These are phyloP conservation scores for Aspergillus udagawae DNA, from an alignment of 2,329 filamentous ascomycete genomes.

Conservation along the genomic window DNA sequence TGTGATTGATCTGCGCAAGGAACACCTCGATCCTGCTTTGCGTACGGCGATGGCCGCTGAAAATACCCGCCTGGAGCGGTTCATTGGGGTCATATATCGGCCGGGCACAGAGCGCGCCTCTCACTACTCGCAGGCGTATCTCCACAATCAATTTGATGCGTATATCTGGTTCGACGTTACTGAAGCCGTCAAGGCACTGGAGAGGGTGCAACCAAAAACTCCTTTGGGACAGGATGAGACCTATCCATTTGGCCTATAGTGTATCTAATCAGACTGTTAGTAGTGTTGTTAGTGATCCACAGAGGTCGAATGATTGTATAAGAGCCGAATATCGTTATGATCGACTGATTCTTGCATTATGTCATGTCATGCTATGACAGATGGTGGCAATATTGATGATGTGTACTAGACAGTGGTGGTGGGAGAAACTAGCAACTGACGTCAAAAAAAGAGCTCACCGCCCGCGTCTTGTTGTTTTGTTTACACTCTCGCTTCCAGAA, in stretches of 20 bases:
- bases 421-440: not conserved
- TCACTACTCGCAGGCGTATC: constrained; percentile 46
- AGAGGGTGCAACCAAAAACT: constrained; percentile 44
- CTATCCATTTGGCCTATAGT: constrained; percentile 50
- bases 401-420: not conserved
- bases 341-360: constrained; percentile 3
- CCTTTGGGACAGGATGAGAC: constrained; percentile 45
- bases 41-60: constrained; percentile 35
- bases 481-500: not conserved
- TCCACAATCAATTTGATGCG: constrained; percentile 49
- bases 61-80: constrained; percentile 42
- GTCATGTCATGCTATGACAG: not conserved
- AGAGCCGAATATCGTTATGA: not conserved
- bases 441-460: constrained; percentile 3
- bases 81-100: constrained; percentile 52
- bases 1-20: constrained; percentile 44
- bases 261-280: not conserved
- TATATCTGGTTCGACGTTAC: constrained; percentile 50
- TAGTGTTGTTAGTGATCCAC: too few species aligned
- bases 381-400: not conserved
- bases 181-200: constrained; percentile 43
- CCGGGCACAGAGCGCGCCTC: constrained; percentile 48
- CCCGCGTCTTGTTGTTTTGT: not conserved
- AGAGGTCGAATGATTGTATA: too few species aligned
- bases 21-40: constrained; percentile 31